Base-by-base conservation (phyloP, 2,329 filamentous ascomycete genomes). In the Nigrograna mackinnonii region DNA sequence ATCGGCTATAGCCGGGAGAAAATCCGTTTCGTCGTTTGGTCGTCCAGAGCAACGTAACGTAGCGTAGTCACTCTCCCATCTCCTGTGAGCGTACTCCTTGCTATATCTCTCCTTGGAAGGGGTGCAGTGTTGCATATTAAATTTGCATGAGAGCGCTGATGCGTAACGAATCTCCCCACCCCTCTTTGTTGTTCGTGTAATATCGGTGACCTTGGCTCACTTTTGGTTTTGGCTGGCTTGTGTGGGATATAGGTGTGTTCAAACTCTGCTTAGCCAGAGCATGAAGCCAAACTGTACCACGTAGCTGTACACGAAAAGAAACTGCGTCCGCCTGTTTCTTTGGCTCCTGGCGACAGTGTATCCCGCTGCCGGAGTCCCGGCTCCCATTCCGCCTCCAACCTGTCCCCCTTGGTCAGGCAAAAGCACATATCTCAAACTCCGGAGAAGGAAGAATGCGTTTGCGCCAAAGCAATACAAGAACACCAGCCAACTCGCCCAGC, bases 371-470 rank as follows among this genome's bases (percentile, higher is more conserved):
- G 75, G 54, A 11, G 52, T 56, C 9, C 52, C 54, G 32, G 52
- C 61, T 14, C 55, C 34, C 9, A 2, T 2, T 4, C 31, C 31
- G 11, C 11, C 31, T 11, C 31, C 18, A 9, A 11, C 52, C 33
- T 59, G 56, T 1, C 45, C 49, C 9, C 44, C 48, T 39, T 58
- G 50, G 65, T 96, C 91, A 0, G 94, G 94, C 4, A 99, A 81
- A 12, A 99, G 80, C 19, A 99, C 94, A 61, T 99, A 99, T 75
- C 95, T 91, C 49, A 99, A 73, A 13, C 92, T 97, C 45, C 94
- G 87, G 66, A 99, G 86, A 74, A 99, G 64, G 69, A 99, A 99
- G 55, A 99, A 87, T 0, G 92, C 92, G 70, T 97, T 97, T 13
- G 94, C 92, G 47, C 90, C 74, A 68, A 94, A 99, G 0, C 90